Evolutionary conservation across 2,329 filamentous ascomycete genomes (phyloP).

Genomic region (Hypoxylon sp.): DNA sequence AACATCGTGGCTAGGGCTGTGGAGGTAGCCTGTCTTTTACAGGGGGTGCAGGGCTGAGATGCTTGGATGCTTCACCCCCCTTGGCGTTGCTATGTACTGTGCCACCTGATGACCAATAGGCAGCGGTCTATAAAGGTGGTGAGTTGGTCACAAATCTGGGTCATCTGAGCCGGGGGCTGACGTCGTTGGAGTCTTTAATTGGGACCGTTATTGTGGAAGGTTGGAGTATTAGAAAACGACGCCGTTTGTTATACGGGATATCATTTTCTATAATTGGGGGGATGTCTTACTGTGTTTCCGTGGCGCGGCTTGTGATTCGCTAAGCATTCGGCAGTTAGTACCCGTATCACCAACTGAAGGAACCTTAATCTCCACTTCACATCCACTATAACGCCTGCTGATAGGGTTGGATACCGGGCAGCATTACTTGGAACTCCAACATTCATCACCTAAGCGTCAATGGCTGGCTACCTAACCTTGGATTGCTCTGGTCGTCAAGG

Average conservation of each 20-base stretch:
- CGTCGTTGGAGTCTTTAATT: constrained; percentile 17
- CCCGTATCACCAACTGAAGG: neutral
- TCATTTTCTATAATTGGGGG: constrained; percentile 7
- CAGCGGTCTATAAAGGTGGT: constrained; percentile 2
- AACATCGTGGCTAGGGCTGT: constrained; percentile 39
- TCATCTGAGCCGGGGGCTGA: constrained; percentile 33
- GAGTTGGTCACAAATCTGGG: constrained; percentile 35
- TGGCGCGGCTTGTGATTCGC: constrained; percentile 12
- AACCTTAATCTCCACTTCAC: neutral
- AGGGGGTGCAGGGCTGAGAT: constrained; percentile 36
- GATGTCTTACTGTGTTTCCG: constrained; percentile 2
- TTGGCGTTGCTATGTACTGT: constrained; percentile 17
- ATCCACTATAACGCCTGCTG: neutral
- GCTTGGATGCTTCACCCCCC: constrained; percentile 21
- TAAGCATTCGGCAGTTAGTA: constrained; percentile 7
- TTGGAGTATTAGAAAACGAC: constrained; percentile 8
- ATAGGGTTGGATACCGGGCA: neutral
- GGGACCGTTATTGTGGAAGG: constrained; percentile 17
- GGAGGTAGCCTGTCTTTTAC: constrained; percentile 6
- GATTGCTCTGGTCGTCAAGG: neutral
- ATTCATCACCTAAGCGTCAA: too few species aligned
- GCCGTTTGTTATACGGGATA: constrained; percentile 6
- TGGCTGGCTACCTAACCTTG: too few species aligned
- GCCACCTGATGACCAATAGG: constrained; percentile 27
- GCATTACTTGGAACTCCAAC: too few species aligned